Evolutionary conservation across 2,329 filamentous ascomycete genomes (phyloP).

Genomic region (Calycina herbarum): DNA sequence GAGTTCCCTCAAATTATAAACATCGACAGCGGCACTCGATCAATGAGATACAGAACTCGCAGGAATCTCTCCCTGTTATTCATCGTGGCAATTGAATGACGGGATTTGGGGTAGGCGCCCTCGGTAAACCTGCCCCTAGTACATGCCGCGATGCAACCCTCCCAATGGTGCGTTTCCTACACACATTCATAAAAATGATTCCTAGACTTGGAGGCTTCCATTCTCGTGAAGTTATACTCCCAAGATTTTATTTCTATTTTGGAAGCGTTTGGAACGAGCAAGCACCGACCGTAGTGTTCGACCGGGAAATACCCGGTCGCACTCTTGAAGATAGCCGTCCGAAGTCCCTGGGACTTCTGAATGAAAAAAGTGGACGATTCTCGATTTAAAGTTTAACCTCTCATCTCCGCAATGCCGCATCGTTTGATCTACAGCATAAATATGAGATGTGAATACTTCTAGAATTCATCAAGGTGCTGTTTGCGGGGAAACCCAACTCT

Average conservation of each 20-base stretch:
- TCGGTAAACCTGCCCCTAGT: too few relatives aligned
- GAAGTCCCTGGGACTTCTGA: background rate
- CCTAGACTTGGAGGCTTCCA: background rate
- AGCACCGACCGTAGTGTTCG: background rate
- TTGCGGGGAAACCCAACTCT: too few relatives aligned
- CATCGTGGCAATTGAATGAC: too few relatives aligned
- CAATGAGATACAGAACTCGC: too few relatives aligned
- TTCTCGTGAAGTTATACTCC: background rate
- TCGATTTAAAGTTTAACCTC: conserved; percentile 1
- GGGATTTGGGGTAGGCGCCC: too few relatives aligned
- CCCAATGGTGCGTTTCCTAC: too few relatives aligned
- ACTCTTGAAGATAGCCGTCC: background rate
- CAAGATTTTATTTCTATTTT: background rate
- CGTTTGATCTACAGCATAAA: background rate
- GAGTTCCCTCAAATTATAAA: too few relatives aligned
- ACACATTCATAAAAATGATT: background rate
- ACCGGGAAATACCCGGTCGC: background rate
- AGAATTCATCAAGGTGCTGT: too few relatives aligned
- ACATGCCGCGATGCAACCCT: too few relatives aligned
- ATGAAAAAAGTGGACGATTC: background rate
- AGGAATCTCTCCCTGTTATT: too few relatives aligned
- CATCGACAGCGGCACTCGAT: too few relatives aligned
- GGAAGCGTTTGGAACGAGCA: background rate
- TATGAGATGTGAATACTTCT: too few relatives aligned
- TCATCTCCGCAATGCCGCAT: background rate